Evolutionary conservation across 2,329 filamentous ascomycete species (phyloP).

Genomic region (Pestalotiopsis fici): DNA sequence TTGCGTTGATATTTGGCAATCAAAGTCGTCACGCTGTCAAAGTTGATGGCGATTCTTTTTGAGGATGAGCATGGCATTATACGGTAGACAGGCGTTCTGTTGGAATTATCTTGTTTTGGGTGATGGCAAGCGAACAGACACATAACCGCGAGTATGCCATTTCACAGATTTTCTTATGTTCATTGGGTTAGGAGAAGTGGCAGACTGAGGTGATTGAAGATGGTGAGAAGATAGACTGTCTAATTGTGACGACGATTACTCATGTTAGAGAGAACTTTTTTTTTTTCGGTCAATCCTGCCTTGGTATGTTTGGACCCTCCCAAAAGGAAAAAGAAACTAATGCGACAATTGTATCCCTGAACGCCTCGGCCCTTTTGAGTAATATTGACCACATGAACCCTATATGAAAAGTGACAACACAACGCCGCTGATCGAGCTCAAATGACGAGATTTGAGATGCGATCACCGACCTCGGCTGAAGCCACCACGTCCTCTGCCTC

Average conservation of each 20-base stretch:
- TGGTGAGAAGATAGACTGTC: neutral
- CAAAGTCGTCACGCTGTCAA: no score
- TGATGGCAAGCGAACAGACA: no score
- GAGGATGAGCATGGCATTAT: neutral
- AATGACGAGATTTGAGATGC: neutral
- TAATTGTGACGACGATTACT: neutral
- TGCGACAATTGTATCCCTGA: constrained; percentile 10
- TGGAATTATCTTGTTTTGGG: neutral
- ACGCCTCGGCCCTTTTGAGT: constrained; percentile 12
- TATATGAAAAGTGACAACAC: constrained; percentile 7
- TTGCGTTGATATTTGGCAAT: no score
- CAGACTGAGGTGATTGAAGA: neutral
- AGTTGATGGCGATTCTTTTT: no score
- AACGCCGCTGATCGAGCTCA: constrained; percentile 4
- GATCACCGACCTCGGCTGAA: constrained; percentile 21
- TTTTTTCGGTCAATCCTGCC: neutral
- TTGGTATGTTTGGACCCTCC: constrained; percentile 1
- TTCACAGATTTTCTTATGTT: no score
- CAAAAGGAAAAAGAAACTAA: constrained; percentile 1
- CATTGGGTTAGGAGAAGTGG: neutral
- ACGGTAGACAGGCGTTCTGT: neutral
- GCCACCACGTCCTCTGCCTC: constrained; percentile 46
- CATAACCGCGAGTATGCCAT: no score
- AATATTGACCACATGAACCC: constrained; percentile 13
- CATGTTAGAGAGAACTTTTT: neutral